phyloP scores from a whole-genome alignment of 768 basidiomycete species.

The Agrocybe pediades region DNA sequence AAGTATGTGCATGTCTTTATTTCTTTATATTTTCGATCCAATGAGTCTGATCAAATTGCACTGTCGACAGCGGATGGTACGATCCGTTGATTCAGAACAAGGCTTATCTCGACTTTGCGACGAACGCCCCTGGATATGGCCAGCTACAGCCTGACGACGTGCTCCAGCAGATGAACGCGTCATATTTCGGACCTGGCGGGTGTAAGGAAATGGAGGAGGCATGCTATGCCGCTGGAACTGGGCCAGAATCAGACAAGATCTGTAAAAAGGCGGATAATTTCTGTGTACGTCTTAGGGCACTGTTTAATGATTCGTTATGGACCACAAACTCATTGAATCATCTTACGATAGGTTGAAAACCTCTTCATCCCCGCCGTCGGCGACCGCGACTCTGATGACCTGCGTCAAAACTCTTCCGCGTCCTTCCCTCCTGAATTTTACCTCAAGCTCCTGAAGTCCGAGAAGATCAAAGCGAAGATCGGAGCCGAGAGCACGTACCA shows the following conservation, averaged over 20 bases:
- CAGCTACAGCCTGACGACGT: slow-evolving; percentile 52
- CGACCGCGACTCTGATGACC: slow-evolving; percentile 54
- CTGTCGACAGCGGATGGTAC: slow-evolving; percentile 66
- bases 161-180: slow-evolving; percentile 45
- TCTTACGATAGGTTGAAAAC: slow-evolving; percentile 37
- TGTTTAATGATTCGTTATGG: not conserved
- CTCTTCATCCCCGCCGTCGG: slow-evolving; percentile 54
- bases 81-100: slow-evolving; percentile 66
- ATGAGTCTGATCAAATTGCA: not conserved
- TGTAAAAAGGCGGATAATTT: slow-evolving; percentile 54
- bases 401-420: slow-evolving; percentile 55
- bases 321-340: not conserved
- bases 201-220: slow-evolving; percentile 56
- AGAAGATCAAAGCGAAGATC: slow-evolving; percentile 41
- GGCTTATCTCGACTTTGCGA: slow-evolving; percentile 62
- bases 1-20: slow-evolving; percentile 33
- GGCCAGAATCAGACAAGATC: slow-evolving; percentile 45
- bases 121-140: slow-evolving; percentile 67
- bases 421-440: slow-evolving; percentile 62
- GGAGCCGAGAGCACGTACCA: slow-evolving; percentile 52
- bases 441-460: slow-evolving; percentile 41
- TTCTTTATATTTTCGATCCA: not conserved
- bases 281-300: slow-evolving; percentile 54
- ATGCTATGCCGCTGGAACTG: slow-evolving; percentile 57
- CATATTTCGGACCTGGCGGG: slow-evolving; percentile 49